A percentile compares a stretch with the other conserved stretches of the same genome.
Conservation (phyloP, 371 early-diverging fungal species). For the Mortierella sp. region DNA sequence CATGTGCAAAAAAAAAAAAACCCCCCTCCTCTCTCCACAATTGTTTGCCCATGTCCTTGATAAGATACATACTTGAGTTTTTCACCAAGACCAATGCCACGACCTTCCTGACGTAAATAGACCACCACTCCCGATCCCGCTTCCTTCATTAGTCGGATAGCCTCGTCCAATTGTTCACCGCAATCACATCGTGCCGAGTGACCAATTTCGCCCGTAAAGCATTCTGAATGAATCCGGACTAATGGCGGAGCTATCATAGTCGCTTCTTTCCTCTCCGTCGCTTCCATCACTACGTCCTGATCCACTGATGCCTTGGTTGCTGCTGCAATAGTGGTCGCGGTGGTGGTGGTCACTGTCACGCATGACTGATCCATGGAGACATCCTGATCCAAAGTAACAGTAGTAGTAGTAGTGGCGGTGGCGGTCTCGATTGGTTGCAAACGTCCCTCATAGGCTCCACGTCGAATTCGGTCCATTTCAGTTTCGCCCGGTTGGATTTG, state of each 20-base stretch:
- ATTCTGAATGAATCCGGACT: slow-evolving; percentile 95
- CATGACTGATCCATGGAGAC: slow-evolving; percentile 8
- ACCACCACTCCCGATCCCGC: slow-evolving; percentile 91
- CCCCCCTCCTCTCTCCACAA: too few species aligned
- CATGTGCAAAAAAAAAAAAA: too few species aligned
- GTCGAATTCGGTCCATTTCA: slow-evolving; percentile 78
- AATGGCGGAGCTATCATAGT: slow-evolving; percentile 36
- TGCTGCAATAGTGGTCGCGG: not conserved
- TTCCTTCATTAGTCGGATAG: slow-evolving; percentile 88
- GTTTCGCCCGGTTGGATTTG: slow-evolving; percentile 73
- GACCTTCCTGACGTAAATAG: slow-evolving; percentile 95
- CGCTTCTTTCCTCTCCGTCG: not conserved
- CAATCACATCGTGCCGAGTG: slow-evolving; percentile 95
- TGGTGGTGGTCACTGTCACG: not conserved
- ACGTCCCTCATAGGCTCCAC: slow-evolving; percentile 80
- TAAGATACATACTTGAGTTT: slow-evolving; percentile 88
- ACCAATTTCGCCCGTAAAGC: slow-evolving; percentile 97
- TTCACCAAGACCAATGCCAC: slow-evolving; percentile 93
- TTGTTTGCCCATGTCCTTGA: not conserved
- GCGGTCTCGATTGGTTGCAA: slow-evolving; percentile 30
- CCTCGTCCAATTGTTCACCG: slow-evolving; percentile 92
- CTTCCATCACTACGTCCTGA: too few species aligned
- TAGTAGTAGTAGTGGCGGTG: not conserved
- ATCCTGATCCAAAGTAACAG: slow-evolving; percentile 56
- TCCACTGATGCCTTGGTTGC: not conserved